Evolutionary conservation across 2,329 filamentous ascomycete species (phyloP).

Genomic region (Tolypocladium nubicola): DNA sequence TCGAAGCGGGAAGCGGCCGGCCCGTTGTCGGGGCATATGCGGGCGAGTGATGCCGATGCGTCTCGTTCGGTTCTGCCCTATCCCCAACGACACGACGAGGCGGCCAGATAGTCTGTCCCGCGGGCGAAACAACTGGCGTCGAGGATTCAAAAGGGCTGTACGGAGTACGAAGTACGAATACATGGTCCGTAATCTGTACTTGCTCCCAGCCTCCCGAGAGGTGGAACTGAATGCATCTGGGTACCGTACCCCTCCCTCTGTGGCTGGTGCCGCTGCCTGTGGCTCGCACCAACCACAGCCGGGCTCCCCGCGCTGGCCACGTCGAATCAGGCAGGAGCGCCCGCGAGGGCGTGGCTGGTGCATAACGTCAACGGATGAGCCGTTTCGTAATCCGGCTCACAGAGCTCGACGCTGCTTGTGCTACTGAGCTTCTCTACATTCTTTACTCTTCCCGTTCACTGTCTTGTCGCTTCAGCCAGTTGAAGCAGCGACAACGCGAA

Average conservation of each 20-base stretch:
- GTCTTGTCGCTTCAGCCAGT: not conserved
- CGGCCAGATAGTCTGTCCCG: no score
- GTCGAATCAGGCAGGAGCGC: slow-evolving; percentile 4
- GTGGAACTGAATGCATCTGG: no score
- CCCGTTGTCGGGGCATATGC: not conserved
- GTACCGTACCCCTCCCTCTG: not conserved
- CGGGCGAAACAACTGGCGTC: no score
- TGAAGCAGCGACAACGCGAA: not conserved
- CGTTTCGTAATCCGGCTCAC: not conserved
- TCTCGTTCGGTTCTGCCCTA: no score
- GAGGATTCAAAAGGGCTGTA: no score
- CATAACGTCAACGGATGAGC: slow-evolving; percentile 1
- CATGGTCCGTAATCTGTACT: no score
- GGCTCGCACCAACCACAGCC: not conserved
- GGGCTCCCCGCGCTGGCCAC: not conserved
- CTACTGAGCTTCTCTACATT: not conserved
- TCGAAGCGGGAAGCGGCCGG: not conserved
- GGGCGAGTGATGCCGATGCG: not conserved
- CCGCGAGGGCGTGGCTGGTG: slow-evolving; percentile 1
- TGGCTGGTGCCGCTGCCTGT: not conserved
- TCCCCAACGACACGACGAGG: no score
- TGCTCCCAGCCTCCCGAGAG: no score
- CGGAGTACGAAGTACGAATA: no score
- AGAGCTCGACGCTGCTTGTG: not conserved
- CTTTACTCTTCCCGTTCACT: not conserved